Base-by-base conservation (phyloP, 345 rosid genomes). In the Syzygium aqueum region DNA sequence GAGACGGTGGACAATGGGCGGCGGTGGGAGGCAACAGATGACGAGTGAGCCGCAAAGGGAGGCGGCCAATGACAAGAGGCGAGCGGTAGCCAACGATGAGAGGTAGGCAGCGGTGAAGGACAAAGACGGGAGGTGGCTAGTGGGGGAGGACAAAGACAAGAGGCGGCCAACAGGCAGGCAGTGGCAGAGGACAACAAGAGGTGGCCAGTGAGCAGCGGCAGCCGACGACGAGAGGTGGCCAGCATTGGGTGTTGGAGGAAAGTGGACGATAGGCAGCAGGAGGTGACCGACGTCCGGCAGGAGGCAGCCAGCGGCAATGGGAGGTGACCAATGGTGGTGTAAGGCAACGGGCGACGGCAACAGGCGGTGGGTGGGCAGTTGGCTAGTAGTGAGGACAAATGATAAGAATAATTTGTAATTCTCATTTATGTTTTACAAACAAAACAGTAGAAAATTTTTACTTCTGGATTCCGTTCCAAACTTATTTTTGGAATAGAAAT, bases 311-410 rank as follows among this genome's bases (percentile, higher is more conserved):
- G 43, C 43, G 7, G 46, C 46, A 43, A 43, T 43, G 46, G 46
- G 46, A 43, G 46, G 46, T 1, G 1, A 43, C 46, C 1, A 1
- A 4, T 1, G 43, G 5, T 6, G 43, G 43, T 1, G 43, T 37
- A 37, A 37, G 40, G 40, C 40, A 37, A n/a, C n/a, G n/a, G n/a
- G n/a, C 37, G 37, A 3, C 11, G 0, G 0, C 0, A 2, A 56
- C 61, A 0, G 25, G 0, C 13, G 9, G 25, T 0, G 0, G 1
- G 2, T 23, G n/a, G 0, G n/a, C 10, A 5, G 61, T 0, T 1
- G 0, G 10, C 13, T 56, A 56, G 61, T 56, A 56, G n/a, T 22
- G 0, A 56, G 61, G 0, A 2, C 1, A 27, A 56, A 6, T 6
- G 0, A 56, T 23, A 10, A 56, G 10, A 56, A 56, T 2, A 56